These are phyloP conservation scores for Diplogelasinospora grovesii DNA, from an alignment of 495 filamentous ascomycete genomes.

Conservation along the genomic window DNA sequence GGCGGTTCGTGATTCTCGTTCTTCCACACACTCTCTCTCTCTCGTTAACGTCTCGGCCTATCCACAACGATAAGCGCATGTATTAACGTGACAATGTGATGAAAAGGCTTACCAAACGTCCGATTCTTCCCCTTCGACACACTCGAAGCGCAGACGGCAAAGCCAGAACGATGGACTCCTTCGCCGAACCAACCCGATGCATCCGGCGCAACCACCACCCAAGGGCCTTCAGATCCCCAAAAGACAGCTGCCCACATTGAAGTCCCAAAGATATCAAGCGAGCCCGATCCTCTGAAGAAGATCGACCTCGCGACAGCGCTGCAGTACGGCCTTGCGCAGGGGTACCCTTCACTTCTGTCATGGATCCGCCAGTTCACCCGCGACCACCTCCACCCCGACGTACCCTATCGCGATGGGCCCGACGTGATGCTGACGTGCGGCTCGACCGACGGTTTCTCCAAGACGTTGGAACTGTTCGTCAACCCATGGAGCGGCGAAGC, in stretches of 20 bases:
- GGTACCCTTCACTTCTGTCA: constrained; percentile 65
- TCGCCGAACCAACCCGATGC: constrained; percentile 51
- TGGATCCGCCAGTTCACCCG: constrained; percentile 74
- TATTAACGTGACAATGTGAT: not conserved
- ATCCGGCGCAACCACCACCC: constrained; percentile 8
- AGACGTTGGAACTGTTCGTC: constrained; percentile 63
- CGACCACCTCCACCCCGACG: constrained; percentile 68
- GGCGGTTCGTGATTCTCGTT: constrained; percentile 54
- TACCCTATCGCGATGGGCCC: constrained; percentile 70
- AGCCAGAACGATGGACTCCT: constrained; percentile 64
- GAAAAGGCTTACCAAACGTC: constrained; percentile 65
- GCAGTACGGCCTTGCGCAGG: constrained; percentile 76
- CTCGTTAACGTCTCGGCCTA: not conserved
- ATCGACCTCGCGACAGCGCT: constrained; percentile 78
- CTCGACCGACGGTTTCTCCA: constrained; percentile 76
- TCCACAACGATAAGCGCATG: not conserved
- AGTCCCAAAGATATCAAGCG: constrained; percentile 59
- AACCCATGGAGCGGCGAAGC: constrained; percentile 68
- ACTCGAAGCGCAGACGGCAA: constrained; percentile 71
- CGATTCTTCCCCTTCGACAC: constrained; percentile 88
- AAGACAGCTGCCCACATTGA: constrained; percentile 53
- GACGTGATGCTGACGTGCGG: constrained; percentile 74
- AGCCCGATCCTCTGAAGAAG: constrained; percentile 49
- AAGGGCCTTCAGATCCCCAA: constrained; percentile 23
- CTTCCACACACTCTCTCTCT: not conserved